phyloP scores from a whole-genome alignment of 1,284 basidiomycete genomes.

The Puccinia brachypodii region DNA sequence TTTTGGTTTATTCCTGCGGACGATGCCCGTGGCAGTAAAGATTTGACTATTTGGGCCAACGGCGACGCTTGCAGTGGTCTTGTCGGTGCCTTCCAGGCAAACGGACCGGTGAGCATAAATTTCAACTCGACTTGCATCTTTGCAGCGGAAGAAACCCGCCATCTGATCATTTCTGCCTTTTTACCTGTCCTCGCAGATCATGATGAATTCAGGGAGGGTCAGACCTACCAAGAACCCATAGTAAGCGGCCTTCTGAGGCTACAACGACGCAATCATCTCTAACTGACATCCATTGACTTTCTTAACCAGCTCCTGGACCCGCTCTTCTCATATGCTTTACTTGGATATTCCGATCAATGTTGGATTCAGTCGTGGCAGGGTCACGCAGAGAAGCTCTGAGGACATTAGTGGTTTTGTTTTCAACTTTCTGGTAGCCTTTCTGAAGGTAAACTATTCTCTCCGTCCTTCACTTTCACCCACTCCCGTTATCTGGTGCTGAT shows the following conservation, averaged over 20 bases:
- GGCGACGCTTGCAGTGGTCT: slow-evolving; percentile 71
- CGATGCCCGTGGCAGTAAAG: slow-evolving; percentile 68
- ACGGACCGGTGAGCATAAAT: slow-evolving; percentile 63
- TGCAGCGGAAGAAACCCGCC: background rate
- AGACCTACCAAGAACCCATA: slow-evolving; percentile 68
- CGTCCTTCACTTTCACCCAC: background rate
- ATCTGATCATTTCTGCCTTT: background rate
- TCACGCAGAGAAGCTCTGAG: slow-evolving; percentile 62
- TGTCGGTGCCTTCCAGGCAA: slow-evolving; percentile 75
- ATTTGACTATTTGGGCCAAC: slow-evolving; percentile 60
- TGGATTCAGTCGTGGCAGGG: slow-evolving; percentile 73
- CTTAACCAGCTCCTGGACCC: slow-evolving; percentile 23
- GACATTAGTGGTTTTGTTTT: slow-evolving; percentile 57
- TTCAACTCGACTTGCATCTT: background rate
- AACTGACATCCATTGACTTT: background rate
- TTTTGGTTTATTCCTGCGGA: slow-evolving; percentile 85
- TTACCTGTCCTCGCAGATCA: slow-evolving; percentile 12
- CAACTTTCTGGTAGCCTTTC: slow-evolving; percentile 51
- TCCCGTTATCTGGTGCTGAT: background rate
- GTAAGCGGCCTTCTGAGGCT: slow-evolving; percentile 66
- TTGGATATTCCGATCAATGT: slow-evolving; percentile 81
- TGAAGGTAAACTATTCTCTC: background rate
- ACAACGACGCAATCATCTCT: background rate
- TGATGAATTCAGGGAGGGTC: slow-evolving; percentile 68
- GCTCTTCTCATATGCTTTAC: slow-evolving; percentile 61